Percentiles rank a stretch among this genome's conserved stretches.
phyloP scores from a whole-genome alignment of 2,329 filamentous ascomycete genomes.

The Aspergillus pseudoglaucus region DNA sequence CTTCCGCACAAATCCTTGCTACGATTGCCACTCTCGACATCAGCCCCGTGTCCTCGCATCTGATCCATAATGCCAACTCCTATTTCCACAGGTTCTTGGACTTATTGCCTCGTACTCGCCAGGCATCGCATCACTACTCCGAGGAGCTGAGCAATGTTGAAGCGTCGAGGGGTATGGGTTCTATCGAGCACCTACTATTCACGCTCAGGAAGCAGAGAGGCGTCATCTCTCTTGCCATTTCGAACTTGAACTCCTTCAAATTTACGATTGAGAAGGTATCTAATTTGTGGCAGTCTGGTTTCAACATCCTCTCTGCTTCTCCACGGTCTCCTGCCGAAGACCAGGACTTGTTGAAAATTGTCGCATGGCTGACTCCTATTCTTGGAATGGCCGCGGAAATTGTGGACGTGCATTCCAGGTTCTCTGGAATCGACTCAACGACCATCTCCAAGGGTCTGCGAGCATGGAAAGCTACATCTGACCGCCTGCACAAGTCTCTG shows the following conservation, averaged over 20 bases:
- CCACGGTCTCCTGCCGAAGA: constrained; percentile 11
- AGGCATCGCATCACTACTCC: constrained; percentile 65
- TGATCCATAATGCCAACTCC: constrained; percentile 52
- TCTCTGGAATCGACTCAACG: constrained; percentile 50
- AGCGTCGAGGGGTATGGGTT: constrained; percentile 69
- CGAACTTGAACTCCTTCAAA: constrained; percentile 24
- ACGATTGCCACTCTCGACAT: constrained; percentile 39
- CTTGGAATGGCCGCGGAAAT: constrained; percentile 57
- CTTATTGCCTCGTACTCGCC: constrained; percentile 61
- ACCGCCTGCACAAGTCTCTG: constrained; percentile 38
- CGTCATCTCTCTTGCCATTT: constrained; percentile 26
- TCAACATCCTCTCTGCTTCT: constrained; percentile 18
- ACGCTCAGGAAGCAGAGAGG: constrained; percentile 35
- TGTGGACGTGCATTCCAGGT: constrained; percentile 59
- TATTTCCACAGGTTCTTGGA: constrained; percentile 76
- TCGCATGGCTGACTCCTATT: constrained; percentile 63
- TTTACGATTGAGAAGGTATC: constrained; percentile 25
- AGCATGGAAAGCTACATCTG: constrained; percentile 47
- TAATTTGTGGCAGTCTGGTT: constrained; percentile 25
- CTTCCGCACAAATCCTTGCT: constrained; percentile 63
- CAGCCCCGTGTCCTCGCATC: constrained; percentile 10
- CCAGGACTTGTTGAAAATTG: constrained; percentile 20
- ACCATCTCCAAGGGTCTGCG: constrained; percentile 42
- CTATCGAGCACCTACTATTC: constrained; percentile 77
- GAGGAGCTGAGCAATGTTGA: constrained; percentile 79